Conservation (phyloP, 257 asterid genomes). For the Henckelia pumila region DNA sequence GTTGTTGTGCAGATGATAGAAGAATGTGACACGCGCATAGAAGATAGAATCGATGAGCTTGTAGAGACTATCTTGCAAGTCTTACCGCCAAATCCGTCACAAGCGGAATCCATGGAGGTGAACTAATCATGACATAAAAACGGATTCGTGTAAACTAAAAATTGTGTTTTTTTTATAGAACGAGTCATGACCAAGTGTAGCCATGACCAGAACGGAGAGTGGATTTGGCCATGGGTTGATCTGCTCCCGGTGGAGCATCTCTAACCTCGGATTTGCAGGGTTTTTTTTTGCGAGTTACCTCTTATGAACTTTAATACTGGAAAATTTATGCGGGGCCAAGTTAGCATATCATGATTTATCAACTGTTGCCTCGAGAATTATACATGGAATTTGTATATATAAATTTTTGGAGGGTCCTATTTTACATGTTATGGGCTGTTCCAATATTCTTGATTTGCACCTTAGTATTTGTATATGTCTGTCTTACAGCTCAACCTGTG, state of each 20-base stretch:
- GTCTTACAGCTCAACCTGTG: neutral
- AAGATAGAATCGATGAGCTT: conserved; percentile 31
- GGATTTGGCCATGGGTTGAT: too few relatives aligned
- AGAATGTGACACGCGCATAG: neutral
- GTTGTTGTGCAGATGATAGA: neutral
- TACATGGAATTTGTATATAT: too few relatives aligned
- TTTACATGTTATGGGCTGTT: neutral
- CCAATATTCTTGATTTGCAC: neutral
- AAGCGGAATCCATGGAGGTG: neutral
- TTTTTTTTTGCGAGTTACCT: too few relatives aligned
- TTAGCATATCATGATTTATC: neutral
- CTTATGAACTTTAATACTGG: too few relatives aligned
- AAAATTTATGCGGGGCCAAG: neutral
- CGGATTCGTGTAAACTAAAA: neutral
- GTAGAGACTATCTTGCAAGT: conserved; percentile 24
- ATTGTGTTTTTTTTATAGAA: too few relatives aligned
- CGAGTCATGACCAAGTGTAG: neutral
- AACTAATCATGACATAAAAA: neutral
- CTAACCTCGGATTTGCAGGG: too few relatives aligned
- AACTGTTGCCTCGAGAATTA: neutral
- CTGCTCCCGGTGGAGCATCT: too few relatives aligned
- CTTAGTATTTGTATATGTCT: neutral
- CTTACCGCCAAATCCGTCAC: neutral
- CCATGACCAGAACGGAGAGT: too few relatives aligned
- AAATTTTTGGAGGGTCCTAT: neutral